Base-by-base conservation (phyloP, 805 yeast genomes). In the Kluyveromyces dobzhanskii region DNA sequence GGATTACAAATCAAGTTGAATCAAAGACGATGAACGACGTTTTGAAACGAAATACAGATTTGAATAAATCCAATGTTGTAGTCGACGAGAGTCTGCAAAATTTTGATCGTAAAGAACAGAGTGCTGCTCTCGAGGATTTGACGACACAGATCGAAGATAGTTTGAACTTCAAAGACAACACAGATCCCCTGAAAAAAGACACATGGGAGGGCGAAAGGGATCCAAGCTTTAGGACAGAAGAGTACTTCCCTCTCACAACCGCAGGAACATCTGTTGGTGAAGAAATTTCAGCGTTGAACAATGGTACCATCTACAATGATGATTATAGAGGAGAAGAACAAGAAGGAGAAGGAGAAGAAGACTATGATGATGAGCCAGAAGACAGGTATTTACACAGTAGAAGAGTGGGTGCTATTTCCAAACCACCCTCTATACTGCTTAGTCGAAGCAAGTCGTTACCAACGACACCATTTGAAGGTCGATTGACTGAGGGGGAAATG, bases 361-460 rank as follows among this genome's bases (percentile, higher is more conserved):
- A 30, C 21, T 18, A 30, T 30, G 32, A 30, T 11, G 32, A 30
- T 13, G 32, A 30, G 19, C 21, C 21, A 30, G 32, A 17, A 30
- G 32, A 27, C 16, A 12, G 30, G 16, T 27, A 27, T 14, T 14
- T 27, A 11, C 12, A 27, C n/a, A 27, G 30, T 14, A 12, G 30
- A 27, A 27, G 11, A 14, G n/a, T 27, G 6, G 11, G 32, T 10
- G 18, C 32, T 11, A 30, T 11, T 5, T 30, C 16, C 32, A 30
- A 30, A 10, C 32, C 32, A 11, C 19, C 37, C 10, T 34, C 37
- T 3, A 34, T 12, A 37, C 46, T 30, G 13, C 42, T 28, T 17
- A 25, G 19, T 10, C 14, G 36, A 40, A 7, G 40, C 71, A 9
- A 56, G 62, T 45, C 55, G 64, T 61, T 42, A 75, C 65, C 37